Percentiles rank a stretch among this genome's conserved stretches.
These are phyloP conservation scores for Colletotrichum gigasporum DNA, from an alignment of 2,329 filamentous ascomycete genomes.

Conservation along the genomic window DNA sequence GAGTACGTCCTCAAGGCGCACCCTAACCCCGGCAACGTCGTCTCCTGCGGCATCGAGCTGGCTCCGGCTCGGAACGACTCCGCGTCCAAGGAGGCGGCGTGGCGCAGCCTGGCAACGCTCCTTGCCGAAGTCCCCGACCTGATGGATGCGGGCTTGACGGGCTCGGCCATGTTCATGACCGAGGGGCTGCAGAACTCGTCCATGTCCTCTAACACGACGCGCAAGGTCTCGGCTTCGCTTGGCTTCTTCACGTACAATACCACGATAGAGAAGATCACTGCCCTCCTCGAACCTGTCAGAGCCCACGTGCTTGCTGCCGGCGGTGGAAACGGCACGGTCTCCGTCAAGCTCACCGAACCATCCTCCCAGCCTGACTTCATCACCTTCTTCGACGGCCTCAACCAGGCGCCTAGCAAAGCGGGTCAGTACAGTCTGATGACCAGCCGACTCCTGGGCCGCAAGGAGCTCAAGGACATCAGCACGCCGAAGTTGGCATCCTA, in stretches of 20 bases:
- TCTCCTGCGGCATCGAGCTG: constrained; percentile 1
- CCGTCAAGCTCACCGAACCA: constrained; percentile 1
- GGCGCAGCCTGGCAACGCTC: constrained; percentile 1
- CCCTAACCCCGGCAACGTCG: constrained; percentile 8
- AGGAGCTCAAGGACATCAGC: constrained; percentile 22
- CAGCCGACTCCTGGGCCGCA: constrained; percentile 31
- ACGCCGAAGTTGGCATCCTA: constrained; percentile 9
- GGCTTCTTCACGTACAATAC: constrained; percentile 18
- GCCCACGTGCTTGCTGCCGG: constrained; percentile 2
- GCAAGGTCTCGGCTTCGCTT: background rate
- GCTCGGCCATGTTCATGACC: background rate
- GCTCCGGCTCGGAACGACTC: background rate
- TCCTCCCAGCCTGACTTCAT: background rate
- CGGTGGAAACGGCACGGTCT: constrained; percentile 10
- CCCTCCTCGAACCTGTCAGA: constrained; percentile 6
- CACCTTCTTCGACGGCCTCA: constrained; percentile 17
- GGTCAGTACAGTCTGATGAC: constrained; percentile 13
- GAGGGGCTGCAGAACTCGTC: background rate
- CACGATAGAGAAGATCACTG: background rate
- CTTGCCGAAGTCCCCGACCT: constrained; percentile 11
- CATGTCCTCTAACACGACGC: background rate
- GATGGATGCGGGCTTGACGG: constrained; percentile 15
- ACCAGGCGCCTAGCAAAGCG: background rate
- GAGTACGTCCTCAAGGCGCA: constrained; percentile 19
- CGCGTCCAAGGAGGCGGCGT: background rate